phyloP scores from a whole-genome alignment of 331 rosid species.

The Quercus phellos region DNA sequence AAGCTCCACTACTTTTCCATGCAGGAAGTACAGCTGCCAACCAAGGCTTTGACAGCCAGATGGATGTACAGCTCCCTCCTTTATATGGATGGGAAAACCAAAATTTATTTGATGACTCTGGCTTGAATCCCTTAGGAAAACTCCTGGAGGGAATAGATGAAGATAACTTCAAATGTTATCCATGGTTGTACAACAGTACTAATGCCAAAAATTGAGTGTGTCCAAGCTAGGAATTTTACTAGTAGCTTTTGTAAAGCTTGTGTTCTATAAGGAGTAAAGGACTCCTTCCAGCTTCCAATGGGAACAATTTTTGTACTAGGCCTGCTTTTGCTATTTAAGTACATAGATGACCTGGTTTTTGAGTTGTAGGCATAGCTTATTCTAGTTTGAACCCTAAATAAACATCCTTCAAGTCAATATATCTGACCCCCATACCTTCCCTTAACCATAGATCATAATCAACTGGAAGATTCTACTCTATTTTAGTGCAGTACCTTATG shows the following conservation, averaged over 20 bases:
- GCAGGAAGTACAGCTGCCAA: conserved; percentile 5
- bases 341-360: not conserved
- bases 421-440: not conserved
- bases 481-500: not conserved
- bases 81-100: conserved; percentile 27
- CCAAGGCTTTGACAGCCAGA: conserved; percentile 18
- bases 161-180: conserved; percentile 19
- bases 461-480: not conserved
- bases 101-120: conserved; percentile 11
- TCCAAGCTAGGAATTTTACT: not conserved
- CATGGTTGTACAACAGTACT: conserved; percentile 12
- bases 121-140: conserved; percentile 11
- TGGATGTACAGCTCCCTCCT: conserved; percentile 20
- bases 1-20: conserved; percentile 4
- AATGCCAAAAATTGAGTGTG: not conserved
- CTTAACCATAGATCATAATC: not conserved
- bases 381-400: not conserved
- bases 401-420: not conserved
- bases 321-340: not conserved
- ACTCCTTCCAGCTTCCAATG: conserved; percentile 3
- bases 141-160: conserved; percentile 22
- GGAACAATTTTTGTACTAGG: not conserved
- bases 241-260: not conserved
- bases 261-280: not conserved
- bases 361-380: not conserved